Percentiles rank a stretch among this genome's conserved stretches.
Evolutionary conservation across 495 filamentous ascomycete species (phyloP).

Genomic region (Halenospora varia): DNA sequence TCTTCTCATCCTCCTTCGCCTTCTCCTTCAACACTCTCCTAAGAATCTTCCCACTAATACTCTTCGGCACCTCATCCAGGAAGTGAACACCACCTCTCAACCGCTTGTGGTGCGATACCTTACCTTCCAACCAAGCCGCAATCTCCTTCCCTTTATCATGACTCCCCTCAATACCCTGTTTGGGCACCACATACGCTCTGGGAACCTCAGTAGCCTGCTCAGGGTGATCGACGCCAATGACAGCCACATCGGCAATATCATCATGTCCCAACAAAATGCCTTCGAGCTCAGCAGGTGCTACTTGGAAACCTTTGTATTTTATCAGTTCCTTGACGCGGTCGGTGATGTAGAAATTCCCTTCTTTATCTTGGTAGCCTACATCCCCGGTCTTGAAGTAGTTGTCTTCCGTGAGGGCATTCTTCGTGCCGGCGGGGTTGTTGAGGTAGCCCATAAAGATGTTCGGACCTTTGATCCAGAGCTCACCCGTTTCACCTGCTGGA

Average conservation of each 20-base stretch:
- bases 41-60: constrained; percentile 78
- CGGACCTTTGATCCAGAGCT: constrained; percentile 75
- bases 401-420: constrained; percentile 60
- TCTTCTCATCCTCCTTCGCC: constrained; percentile 27
- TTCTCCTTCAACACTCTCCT: constrained; percentile 54
- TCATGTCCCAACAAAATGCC: constrained; percentile 67
- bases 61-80: constrained; percentile 79
- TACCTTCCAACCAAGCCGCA: constrained; percentile 52
- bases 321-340: constrained; percentile 90
- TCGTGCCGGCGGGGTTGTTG: constrained; percentile 63
- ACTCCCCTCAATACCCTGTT: constrained; percentile 41
- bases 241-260: constrained; percentile 77
- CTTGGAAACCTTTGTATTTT: constrained; percentile 89
- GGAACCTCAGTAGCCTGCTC: constrained; percentile 76
- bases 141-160: constrained; percentile 59
- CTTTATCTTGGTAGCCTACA: constrained; percentile 49
- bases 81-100: constrained; percentile 78
- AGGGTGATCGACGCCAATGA: constrained; percentile 73
- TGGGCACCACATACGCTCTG: constrained; percentile 73
- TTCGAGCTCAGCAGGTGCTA: constrained; percentile 84
- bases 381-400: constrained; percentile 88
- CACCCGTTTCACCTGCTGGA: constrained; percentile 52
- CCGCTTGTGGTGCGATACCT: constrained; percentile 61
- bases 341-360: constrained; percentile 68
- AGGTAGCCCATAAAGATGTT: constrained; percentile 76